Evolutionary conservation across 192 early-diverging fungal species (phyloP).

Genomic region (Dispira simplex): DNA sequence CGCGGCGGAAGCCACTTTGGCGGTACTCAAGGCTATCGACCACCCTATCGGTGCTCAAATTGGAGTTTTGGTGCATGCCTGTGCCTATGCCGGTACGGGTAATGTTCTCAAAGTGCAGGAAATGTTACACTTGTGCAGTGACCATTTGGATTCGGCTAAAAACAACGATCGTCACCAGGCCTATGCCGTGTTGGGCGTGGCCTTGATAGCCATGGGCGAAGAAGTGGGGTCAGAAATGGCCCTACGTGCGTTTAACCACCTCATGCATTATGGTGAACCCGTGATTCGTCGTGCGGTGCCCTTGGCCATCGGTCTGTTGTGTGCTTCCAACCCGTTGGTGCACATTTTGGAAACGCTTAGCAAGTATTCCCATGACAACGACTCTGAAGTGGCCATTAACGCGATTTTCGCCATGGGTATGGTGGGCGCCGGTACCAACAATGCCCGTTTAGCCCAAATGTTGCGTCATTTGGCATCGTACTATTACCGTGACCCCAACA

Average conservation of each 20-base stretch:
- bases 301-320: conserved; percentile 84
- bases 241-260: conserved; percentile 84
- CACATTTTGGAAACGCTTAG: conserved; percentile 86
- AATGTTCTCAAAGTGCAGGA: conserved; percentile 94
- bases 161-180: conserved; percentile 70
- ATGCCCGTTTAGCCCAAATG: conserved; percentile 96
- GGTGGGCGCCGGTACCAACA: conserved; percentile 98
- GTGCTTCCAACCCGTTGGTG: conserved; percentile 90
- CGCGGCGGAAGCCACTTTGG: conserved; percentile 74
- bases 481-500: conserved; percentile 84
- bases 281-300: conserved; percentile 89
- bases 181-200: conserved; percentile 91
- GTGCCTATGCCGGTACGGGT: conserved; percentile 86
- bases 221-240: conserved; percentile 94
- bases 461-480: conserved; percentile 89
- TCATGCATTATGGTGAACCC: conserved; percentile 99
- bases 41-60: conserved; percentile 85
- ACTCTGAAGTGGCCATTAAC: conserved; percentile 83
- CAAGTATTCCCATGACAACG: conserved; percentile 99
- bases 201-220: conserved; percentile 94
- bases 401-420: conserved; percentile 99
- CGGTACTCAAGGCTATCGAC: conserved; percentile 90
- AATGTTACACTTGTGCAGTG: conserved; percentile 91
- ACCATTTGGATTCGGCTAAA: conserved; percentile 78
- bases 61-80: conserved; percentile 72